Percentiles rank a stretch among this genome's conserved stretches.
Conservation (phyloP, 768 basidiomycete genomes). For the Hericium coralloides region DNA sequence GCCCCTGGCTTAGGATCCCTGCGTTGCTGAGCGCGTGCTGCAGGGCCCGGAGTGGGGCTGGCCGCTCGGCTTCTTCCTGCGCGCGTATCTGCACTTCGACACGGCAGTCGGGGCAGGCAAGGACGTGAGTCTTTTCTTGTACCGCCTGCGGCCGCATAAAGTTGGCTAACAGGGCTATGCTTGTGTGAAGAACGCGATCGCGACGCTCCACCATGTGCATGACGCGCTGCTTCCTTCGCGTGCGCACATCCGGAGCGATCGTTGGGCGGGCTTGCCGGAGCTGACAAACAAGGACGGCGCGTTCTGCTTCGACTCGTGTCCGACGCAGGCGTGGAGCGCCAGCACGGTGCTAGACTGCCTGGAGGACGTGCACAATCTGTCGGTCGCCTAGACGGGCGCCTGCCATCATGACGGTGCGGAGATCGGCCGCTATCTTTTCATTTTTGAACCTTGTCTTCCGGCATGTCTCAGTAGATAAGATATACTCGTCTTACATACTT, state of each 20-base stretch:
- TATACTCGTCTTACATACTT: too few relatives aligned
- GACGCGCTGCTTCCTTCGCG: constrained; percentile 62
- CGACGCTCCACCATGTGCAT: constrained; percentile 63
- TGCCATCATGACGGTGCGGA: too few relatives aligned
- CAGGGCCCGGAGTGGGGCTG: constrained; percentile 94
- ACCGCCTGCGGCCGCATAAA: not conserved
- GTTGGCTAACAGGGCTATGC: not conserved
- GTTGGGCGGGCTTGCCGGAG: constrained; percentile 94
- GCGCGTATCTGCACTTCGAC: constrained; percentile 89
- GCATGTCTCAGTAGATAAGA: too few relatives aligned
- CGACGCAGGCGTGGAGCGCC: constrained; percentile 94
- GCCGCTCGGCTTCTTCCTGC: constrained; percentile 92
- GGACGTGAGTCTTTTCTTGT: constrained; percentile 39
- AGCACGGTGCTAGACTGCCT: constrained; percentile 89
- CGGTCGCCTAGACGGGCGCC: too few relatives aligned
- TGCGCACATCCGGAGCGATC: constrained; percentile 64
- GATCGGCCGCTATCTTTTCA: not conserved
- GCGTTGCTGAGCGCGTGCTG: not conserved
- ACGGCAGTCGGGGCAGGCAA: constrained; percentile 55
- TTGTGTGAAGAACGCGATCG: not conserved
- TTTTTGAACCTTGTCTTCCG: not conserved
- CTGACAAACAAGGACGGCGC: constrained; percentile 79
- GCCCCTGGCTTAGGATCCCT: not conserved
- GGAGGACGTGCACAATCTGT: constrained; percentile 53
- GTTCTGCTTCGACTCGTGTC: constrained; percentile 82